These are phyloP conservation scores for Fraxinus albicans DNA, from an alignment of 305 asterid genomes.

Conservation along the genomic window DNA sequence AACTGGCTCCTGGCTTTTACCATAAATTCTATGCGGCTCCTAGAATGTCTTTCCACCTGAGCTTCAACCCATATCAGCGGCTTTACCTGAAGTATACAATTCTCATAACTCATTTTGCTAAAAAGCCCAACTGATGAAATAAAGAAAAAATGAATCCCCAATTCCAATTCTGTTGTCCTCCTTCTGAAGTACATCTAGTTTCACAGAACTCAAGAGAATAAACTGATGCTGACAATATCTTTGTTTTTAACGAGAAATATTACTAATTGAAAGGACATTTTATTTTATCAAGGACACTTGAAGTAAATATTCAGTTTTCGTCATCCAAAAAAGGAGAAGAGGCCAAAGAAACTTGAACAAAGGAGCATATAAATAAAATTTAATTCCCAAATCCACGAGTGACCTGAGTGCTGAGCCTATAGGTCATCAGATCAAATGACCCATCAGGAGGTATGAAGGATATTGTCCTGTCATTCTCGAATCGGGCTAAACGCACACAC, in stretches of 20 bases:
- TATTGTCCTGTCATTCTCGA: conserved; percentile 90
- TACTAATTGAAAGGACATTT: not conserved
- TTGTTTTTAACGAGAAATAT: not conserved
- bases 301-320: conserved; percentile 3
- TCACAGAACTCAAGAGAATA: not conserved
- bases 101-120: not conserved
- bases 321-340: not conserved
- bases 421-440: conserved; percentile 95
- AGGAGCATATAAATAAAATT: conserved; percentile 1
- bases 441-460: conserved; percentile 99
- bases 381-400: conserved; percentile 1
- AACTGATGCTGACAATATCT: conserved; percentile 3
- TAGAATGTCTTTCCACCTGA: conserved; percentile 47
- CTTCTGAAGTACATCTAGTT: not conserved
- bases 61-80: conserved; percentile 99
- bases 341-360: conserved; percentile 11
- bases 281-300: not conserved
- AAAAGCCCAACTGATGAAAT: not conserved
- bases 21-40: conserved; percentile 67
- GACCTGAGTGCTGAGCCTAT: conserved; percentile 97
- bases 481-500: conserved; percentile 94
- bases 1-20: conserved; percentile 96
- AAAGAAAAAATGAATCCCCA: not conserved
- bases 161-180: not conserved
- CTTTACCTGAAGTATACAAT: conserved; percentile 57